Base-by-base conservation (phyloP, 2,329 filamentous ascomycete species). In the Colletotrichum eleusines region DNA sequence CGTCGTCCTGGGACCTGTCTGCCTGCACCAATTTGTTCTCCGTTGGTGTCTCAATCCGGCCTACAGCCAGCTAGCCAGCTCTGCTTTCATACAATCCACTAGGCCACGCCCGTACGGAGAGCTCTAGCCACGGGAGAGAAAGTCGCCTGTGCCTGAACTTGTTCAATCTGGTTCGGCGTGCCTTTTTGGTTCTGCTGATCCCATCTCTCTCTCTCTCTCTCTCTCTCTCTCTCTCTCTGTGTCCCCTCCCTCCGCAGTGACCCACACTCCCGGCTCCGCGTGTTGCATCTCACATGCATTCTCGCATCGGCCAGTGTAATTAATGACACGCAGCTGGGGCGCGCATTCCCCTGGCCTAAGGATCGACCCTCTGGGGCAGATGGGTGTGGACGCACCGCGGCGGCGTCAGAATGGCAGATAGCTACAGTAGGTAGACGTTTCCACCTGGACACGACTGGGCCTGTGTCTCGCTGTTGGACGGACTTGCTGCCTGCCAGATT, bases 191-290 rank as follows among this genome's bases (percentile, higher is more conserved):
- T 54, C 40, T 50, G 55, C 48, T 50, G 48, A 20, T 57, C 62
- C 48, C 63, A 51, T 57, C 63, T 53, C 51, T 68, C 33, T 61
- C n/a, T n/a, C n/a, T n/a, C n/a, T n/a, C n/a, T n/a, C n/a, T n/a
- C n/a, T n/a, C n/a, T n/a, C n/a, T n/a, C n/a, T n/a, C n/a, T n/a
- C n/a, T n/a, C n/a, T n/a, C n/a, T n/a, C n/a, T n/a, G n/a, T n/a
- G 33, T 46, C 16, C 42, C 16, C 44, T 68, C 51, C 44, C 57
- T 63, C 68, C 57, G 63, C 51, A 68, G 64, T 67, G 64, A 58
- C 58, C 58, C 64, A 71, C 68, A 62, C 64, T 68, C 64, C 58
- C 68, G 68, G 58, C 64, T 68, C 68, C 58, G 58, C 58, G 64
- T 51, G 64, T 44, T 63, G 58, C 68, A 63, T 67, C 44, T 64